These are phyloP conservation scores for Cyberlindnera mrakii DNA, from an alignment of 805 yeast genomes.

Conservation along the genomic window DNA sequence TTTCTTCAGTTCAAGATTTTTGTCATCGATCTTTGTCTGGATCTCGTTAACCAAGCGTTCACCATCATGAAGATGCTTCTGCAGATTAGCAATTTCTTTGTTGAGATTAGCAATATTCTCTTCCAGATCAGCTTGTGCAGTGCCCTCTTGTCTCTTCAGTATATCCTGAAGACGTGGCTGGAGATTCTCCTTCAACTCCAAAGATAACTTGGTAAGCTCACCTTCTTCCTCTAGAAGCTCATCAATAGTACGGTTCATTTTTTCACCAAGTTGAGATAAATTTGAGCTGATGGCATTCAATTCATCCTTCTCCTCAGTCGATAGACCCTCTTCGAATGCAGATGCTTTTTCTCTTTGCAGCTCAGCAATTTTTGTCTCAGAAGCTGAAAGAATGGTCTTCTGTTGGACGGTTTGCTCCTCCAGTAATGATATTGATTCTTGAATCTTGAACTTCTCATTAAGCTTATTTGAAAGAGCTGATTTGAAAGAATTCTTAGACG, in stretches of 20 bases:
- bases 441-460: conserved; percentile 34
- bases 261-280: conserved; percentile 33
- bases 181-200: conserved; percentile 55
- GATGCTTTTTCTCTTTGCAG: conserved; percentile 42
- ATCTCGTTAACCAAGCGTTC: conserved; percentile 25
- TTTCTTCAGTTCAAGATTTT: conserved; percentile 21
- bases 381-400: conserved; percentile 9
- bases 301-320: conserved; percentile 40
- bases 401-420: conserved; percentile 6
- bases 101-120: conserved; percentile 14
- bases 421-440: conserved; percentile 34
- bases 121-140: conserved; percentile 12
- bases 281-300: conserved; percentile 30
- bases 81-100: conserved; percentile 22
- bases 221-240: conserved; percentile 41
- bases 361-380: conserved; percentile 31
- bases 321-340: conserved; percentile 48
- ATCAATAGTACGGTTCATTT: conserved; percentile 35
- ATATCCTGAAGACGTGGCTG: conserved; percentile 45
- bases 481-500: conserved; percentile 38
- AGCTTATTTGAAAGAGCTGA: conserved; percentile 35
- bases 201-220: conserved; percentile 38
- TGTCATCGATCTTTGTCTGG: conserved; percentile 14
- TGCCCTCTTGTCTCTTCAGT: conserved; percentile 18
- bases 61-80: conserved; percentile 23